Evolutionary conservation across 495 filamentous ascomycete genomes (phyloP), one percentile per base, ranked within the genome.

Genomic region (Podospora pseudopauciseta): DNA sequence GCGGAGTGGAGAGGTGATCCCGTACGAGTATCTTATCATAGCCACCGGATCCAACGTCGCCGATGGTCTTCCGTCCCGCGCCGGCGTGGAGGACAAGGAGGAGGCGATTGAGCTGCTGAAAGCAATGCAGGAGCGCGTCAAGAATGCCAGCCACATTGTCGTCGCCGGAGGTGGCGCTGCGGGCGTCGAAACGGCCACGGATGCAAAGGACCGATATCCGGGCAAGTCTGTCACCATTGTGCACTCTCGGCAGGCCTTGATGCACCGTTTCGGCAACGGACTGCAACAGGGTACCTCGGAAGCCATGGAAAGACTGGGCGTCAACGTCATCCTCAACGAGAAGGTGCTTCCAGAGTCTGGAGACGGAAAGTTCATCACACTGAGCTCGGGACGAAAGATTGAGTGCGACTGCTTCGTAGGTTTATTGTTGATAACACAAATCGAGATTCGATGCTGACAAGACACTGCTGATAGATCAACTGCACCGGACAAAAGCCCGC

Each of bases 111-210:
- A 74, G 49, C 84, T 87, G 57, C 79, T 84, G 15, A 75, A 67
- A 30, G 68, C 15, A 0, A 72, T 81, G 60, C 80, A 84, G 58
- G 67, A 63, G 4, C 56, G 70, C 15, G 80, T 85, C 55, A 66
- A 72, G 49, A 54, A 65, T 0, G 76, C 84, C 2, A 74, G 77
- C 19, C 82, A 78, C 0, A 79, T 89, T 70, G 75, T 85, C 1
- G 80, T 90, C 26, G 82, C 86, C 1, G 87, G 87, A 4, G 87
- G 86, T 1, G 87, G 87, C 6, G 85, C 87, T 2, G 86, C 86
- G 0, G 87, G 87, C 2, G 82, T 89, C 1, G 84, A 90, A 73
- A 76, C 88, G 69, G 86, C 86, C 3, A 82, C 82, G 0, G 87
- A 90, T 69, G 73, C 75, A 4, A 87, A 87, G 71, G 81, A 82